These are phyloP conservation scores for Rhodotorula sp. DNA, from an alignment of 1,284 basidiomycete species.

Conservation along the genomic window DNA sequence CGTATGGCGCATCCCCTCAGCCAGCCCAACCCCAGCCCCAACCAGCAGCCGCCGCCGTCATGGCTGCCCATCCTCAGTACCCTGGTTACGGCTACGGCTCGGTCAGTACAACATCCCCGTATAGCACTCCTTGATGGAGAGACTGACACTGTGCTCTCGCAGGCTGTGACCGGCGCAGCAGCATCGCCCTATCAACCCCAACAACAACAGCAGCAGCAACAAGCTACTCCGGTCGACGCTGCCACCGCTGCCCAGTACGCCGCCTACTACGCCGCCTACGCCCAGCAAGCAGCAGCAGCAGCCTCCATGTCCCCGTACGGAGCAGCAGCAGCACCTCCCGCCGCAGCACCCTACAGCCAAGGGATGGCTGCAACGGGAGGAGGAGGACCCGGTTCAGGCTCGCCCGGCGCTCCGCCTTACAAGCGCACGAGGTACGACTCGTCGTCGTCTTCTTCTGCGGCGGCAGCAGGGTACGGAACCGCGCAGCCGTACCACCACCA, in stretches of 20 bases:
- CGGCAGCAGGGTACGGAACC: not conserved
- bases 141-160: constrained; percentile 1
- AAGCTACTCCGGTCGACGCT: not conserved
- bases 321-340: not conserved
- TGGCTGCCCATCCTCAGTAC: constrained; percentile 38
- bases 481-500: not conserved
- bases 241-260: constrained; percentile 26
- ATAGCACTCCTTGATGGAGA: no score
- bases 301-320: constrained; percentile 16
- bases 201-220: not conserved
- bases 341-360: not conserved
- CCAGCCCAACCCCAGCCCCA: constrained; percentile 6
- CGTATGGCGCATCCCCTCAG: constrained; percentile 4
- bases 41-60: not conserved
- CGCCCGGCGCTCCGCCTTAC: constrained; percentile 39
- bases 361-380: not conserved
- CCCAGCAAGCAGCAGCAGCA: constrained; percentile 16
- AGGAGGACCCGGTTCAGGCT: constrained; percentile 1
- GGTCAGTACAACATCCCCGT: not conserved
- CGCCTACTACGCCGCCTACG: constrained; percentile 28
- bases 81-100: constrained; percentile 39
- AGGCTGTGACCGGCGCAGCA: not conserved
- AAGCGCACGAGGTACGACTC: constrained; percentile 41
- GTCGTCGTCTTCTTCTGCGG: not conserved
- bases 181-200: constrained; percentile 4